Conservation (phyloP, 2,329 filamentous ascomycete species). For the Curvularia spicifera region DNA sequence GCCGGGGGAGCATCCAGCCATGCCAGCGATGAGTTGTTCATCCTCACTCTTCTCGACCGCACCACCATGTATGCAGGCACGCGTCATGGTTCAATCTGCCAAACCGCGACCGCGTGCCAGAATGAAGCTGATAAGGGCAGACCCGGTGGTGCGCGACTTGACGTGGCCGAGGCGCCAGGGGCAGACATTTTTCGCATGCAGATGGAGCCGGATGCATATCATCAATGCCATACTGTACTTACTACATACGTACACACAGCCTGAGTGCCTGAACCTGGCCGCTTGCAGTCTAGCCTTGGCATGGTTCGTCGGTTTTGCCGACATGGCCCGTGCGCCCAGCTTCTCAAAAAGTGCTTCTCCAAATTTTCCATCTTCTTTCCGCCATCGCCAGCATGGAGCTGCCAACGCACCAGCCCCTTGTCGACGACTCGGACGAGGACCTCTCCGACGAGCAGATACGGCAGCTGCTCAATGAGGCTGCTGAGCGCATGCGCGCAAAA, state of each 20-base stretch:
- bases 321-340: constrained; percentile 27
- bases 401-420: constrained; percentile 45
- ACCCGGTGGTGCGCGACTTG: constrained; percentile 12
- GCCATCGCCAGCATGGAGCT: constrained; percentile 45
- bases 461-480: constrained; percentile 68
- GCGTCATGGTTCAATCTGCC: constrained; percentile 29
- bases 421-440: constrained; percentile 51
- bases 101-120: constrained; percentile 7
- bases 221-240: not conserved
- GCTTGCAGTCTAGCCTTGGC: not conserved
- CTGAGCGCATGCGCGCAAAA: constrained; percentile 61
- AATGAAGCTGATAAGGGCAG: constrained; percentile 30
- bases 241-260: not conserved
- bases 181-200: not conserved
- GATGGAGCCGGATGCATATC: not conserved
- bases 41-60: constrained; percentile 20
- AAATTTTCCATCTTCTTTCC: constrained; percentile 32
- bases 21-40: constrained; percentile 46
- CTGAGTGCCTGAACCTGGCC: too few species aligned
- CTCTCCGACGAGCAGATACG: constrained; percentile 69
- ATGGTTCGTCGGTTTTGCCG: constrained; percentile 22
- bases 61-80: constrained; percentile 31
- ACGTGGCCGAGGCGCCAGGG: constrained; percentile 19
- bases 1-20: constrained; percentile 20
- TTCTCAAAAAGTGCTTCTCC: constrained; percentile 35